Evolutionary conservation across 2,329 filamentous ascomycete species (phyloP).

Genomic region (Berkeleyomyces basicola): DNA sequence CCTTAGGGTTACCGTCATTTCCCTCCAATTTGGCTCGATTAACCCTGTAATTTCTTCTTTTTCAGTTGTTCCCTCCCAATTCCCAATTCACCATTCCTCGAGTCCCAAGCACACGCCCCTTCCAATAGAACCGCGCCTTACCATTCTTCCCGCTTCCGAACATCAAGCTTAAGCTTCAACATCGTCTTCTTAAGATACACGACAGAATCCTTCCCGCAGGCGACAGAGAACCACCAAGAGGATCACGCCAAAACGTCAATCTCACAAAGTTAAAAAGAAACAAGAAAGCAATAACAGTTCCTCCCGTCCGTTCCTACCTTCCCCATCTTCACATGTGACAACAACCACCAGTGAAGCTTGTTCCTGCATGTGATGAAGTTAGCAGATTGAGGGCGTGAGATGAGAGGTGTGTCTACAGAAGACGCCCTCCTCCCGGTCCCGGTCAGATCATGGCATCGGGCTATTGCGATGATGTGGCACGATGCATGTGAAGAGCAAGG

Average conservation of each 20-base stretch:
- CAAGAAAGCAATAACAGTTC: not conserved
- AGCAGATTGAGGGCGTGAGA: not conserved
- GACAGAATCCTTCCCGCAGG: not conserved
- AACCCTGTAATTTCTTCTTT: slow-evolving; percentile 11
- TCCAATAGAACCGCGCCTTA: not conserved
- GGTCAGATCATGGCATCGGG: not conserved
- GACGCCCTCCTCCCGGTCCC: not conserved
- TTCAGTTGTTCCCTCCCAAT: slow-evolving; percentile 2
- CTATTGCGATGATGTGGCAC: too few species aligned
- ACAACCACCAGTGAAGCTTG: not conserved
- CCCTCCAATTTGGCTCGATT: not conserved
- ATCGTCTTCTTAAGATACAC: not conserved
- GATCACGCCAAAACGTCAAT: not conserved
- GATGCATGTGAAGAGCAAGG: too few species aligned
- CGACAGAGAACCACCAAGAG: not conserved
- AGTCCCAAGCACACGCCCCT: not conserved
- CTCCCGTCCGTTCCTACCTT: not conserved
- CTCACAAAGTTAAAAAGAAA: not conserved
- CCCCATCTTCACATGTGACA: not conserved
- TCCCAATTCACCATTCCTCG: not conserved
- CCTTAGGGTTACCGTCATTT: not conserved
- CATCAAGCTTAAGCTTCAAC: not conserved
- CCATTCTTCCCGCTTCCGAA: not conserved
- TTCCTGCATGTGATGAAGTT: not conserved
- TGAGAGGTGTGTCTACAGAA: not conserved